Conservation (phyloP, 2,329 filamentous ascomycete genomes). For the Lachnellula cervina region DNA sequence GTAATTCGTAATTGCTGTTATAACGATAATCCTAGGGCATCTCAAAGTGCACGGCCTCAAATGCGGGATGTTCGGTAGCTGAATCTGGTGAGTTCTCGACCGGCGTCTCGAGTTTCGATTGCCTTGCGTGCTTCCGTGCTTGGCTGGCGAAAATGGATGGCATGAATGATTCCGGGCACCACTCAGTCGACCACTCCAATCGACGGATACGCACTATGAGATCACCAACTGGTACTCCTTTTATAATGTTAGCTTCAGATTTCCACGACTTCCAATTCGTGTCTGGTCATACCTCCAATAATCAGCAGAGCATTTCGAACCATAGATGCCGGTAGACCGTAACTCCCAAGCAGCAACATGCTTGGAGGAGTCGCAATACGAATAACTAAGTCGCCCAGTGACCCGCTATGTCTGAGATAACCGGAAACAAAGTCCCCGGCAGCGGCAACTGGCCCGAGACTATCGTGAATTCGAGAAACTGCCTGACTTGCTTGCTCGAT, state of each 20-base stretch:
- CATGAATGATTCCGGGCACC: not conserved
- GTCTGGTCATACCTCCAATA: slow-evolving; percentile 15
- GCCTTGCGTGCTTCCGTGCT: not conserved
- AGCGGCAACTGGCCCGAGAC: slow-evolving; percentile 21
- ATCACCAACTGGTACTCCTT: slow-evolving; percentile 5
- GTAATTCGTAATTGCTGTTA: not conserved
- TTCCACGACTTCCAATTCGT: too few relatives aligned
- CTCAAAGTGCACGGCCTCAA: not conserved
- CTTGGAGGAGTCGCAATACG: slow-evolving; percentile 12
- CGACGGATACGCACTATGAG: slow-evolving; percentile 4
- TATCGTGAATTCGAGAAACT: slow-evolving; percentile 21
- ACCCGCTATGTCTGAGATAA: slow-evolving; percentile 10
- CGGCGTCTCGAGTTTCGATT: not conserved
- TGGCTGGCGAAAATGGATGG: slow-evolving; percentile 2
- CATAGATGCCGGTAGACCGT: slow-evolving; percentile 22
- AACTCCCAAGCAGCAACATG: slow-evolving; percentile 22
- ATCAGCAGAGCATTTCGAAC: slow-evolving; percentile 18
- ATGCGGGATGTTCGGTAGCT: not conserved
- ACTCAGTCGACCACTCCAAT: not conserved
- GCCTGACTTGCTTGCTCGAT: slow-evolving; percentile 22
- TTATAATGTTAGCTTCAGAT: not conserved
- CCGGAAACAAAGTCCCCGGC: slow-evolving; percentile 10
- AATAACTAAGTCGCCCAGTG: slow-evolving; percentile 18
- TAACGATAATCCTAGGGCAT: not conserved
- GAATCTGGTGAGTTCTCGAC: not conserved